Evolutionary conservation across 139 green algal species (phyloP), one percentile per base, ranked within the genome.

Genomic region (Trebouxia sp.): DNA sequence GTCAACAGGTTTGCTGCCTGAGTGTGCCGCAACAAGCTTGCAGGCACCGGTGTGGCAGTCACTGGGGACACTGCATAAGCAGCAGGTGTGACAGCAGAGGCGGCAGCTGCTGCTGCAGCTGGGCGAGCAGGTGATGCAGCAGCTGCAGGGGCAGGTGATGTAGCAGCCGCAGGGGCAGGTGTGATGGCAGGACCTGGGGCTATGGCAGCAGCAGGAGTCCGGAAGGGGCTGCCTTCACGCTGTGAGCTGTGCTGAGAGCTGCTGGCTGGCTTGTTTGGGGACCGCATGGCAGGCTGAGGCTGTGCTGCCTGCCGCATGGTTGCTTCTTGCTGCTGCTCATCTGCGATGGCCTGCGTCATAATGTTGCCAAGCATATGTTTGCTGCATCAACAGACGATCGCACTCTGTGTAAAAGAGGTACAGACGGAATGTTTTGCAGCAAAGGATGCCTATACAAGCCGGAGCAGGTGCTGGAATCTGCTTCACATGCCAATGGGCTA

Each of bases 1-100:
- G 62, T 62, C 28, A 80, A 17, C 30, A 65, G 48, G 75, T 80
- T 80, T 30, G 75, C 75, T 65, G 75, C 75, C 75, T 80, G 75
- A 38, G 75, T 80, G 30, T 80, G 75, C 4, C 28, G 75, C 47
- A 80, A 47, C 47, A 80, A 37, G 15, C 28, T 65, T 12, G 24
- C 45, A 15, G 51, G 62, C 62, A 43, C 35, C 42, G 62, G 62
- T 45, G 70, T 56, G n/a, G 42, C 70, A 22, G 14, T 30, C n/a
- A 24, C 1, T 26, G 66, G 32, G 6, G 41, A 39, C 24, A 24
- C 70, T 38, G 41, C 39, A 55, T 38, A 45, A 39, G 62, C 62
- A 51, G 24, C 43, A 66, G 66, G 65, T 37, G 48, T 56, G 14
- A 32, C 22, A 39, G 20, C 30, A 35, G 30, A 15, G 45, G 75